Evolutionary conservation across 2,329 filamentous ascomycete genomes (phyloP), one percentile per base, ranked within the genome.

Genomic region (Stachybotrys elegans): DNA sequence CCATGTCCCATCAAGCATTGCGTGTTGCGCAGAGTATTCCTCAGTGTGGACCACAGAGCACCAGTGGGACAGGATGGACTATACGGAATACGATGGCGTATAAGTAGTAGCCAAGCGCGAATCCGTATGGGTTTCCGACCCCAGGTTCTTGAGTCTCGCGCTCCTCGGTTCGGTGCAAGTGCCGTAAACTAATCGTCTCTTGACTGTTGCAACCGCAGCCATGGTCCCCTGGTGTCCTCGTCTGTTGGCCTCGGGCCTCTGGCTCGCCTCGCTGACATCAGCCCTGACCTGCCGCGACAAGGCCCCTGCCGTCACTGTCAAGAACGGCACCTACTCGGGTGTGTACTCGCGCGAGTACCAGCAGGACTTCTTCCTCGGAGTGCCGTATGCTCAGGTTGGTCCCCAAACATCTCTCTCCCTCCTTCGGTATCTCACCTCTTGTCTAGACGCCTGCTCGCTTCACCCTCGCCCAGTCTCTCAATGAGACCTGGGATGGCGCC

Each of bases 311-410:
- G 23, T 72, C 14, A 25, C 40, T 7, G 31, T 36, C 4, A 20
- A 17, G n/a, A 43, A 43, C 31, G 40, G 40, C 13, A 43, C 69
- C 1, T 71, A 71, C 41, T 40, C 51, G 17, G 71, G 72, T 1
- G 43, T 59, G 3, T 55, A 63, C 39, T 61, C 58, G 25, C 37
- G 59, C 2, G 48, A 56, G 3, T 73, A 70, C 41, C 50, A 66
- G 20, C 70, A 72, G 22, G 71, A 76, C 43, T 61, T 68, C 46
- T 75, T 74, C 48, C 55, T 73, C 7, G 70, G 69, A 2, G 68
- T 80, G 6, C 76, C 75, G 0, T 79, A 72, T 53, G 76, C 75
- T 13, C 46, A 51, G 31, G 40, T 42, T 32, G 11, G 6, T 11
- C n/a, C n/a, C n/a, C n/a, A n/a, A n/a, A 19, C 23, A 29, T 38